Evolutionary conservation across 1,284 basidiomycete species (phyloP).

Genomic region (Leucoagaricus sp.): DNA sequence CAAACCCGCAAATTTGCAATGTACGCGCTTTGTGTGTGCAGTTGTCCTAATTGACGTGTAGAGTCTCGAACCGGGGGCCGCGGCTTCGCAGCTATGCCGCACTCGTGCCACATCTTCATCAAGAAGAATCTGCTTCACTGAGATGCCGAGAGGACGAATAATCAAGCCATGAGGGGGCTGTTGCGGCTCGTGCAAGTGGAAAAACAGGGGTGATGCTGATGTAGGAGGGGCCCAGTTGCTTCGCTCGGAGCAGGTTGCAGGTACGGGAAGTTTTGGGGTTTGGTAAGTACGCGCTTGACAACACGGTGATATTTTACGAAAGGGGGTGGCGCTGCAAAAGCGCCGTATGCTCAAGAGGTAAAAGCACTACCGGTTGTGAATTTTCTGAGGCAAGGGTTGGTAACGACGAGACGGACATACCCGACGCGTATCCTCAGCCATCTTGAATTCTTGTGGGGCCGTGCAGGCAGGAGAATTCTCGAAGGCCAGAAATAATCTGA

Average conservation of each 20-base stretch:
- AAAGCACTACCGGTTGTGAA: no score
- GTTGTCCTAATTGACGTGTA: neutral
- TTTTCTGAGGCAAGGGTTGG: no score
- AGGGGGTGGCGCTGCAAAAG: neutral
- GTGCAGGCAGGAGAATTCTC: neutral
- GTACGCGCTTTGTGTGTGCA: neutral
- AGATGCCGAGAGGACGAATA: neutral
- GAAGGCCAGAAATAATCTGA: no score
- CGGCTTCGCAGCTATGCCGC: neutral
- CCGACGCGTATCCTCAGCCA: no score
- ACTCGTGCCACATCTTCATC: neutral
- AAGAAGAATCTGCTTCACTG: neutral
- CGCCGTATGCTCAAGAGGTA: neutral
- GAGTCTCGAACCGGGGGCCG: neutral
- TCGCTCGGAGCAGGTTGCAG: no score
- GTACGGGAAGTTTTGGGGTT: no score
- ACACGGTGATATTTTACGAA: neutral
- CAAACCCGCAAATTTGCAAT: neutral
- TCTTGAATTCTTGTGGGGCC: neutral
- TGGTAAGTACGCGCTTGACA: no score
- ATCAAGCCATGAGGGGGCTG: neutral
- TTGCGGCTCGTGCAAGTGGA: no score
- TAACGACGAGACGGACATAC: no score
- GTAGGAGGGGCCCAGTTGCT: no score
- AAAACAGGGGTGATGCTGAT: no score